These are phyloP conservation scores for Peltaster fructicola DNA, from an alignment of 2,329 filamentous ascomycete species.

Conservation along the genomic window DNA sequence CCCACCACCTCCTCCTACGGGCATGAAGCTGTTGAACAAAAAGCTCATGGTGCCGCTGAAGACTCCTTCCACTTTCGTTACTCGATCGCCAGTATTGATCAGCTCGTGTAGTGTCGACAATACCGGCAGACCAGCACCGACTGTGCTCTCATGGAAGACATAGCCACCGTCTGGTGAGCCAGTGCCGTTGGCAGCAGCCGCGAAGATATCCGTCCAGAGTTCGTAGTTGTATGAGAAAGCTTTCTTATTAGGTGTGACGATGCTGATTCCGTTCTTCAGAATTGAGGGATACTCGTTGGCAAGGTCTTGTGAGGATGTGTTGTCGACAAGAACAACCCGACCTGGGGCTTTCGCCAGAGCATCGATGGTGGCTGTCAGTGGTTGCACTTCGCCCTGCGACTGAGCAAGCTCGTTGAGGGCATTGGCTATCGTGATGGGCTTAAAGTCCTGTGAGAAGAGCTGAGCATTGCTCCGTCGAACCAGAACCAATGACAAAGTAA, in stretches of 20 bases:
- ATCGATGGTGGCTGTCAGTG: slow-evolving; percentile 50
- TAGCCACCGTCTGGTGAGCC: slow-evolving; percentile 40
- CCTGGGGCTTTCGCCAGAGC: slow-evolving; percentile 64
- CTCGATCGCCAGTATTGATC: slow-evolving; percentile 81
- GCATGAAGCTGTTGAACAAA: slow-evolving; percentile 93
- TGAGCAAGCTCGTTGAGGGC: slow-evolving; percentile 44
- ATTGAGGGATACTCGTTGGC: slow-evolving; percentile 70
- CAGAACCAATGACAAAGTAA: slow-evolving; percentile 62
- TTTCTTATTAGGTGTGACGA: slow-evolving; percentile 98
- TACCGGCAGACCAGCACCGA: slow-evolving; percentile 82
- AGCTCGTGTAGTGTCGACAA: slow-evolving; percentile 88
- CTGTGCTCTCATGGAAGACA: slow-evolving; percentile 88
- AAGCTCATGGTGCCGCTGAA: slow-evolving; percentile 98
- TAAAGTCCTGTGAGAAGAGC: slow-evolving; percentile 57
- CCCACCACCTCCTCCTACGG: slow-evolving; percentile 54
- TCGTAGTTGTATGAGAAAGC: slow-evolving; percentile 70
- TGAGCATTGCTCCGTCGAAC: slow-evolving; percentile 74
- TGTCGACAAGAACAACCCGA: slow-evolving; percentile 76
- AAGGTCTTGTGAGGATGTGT: slow-evolving; percentile 79
- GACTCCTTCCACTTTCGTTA: slow-evolving; percentile 86
- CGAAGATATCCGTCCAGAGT: slow-evolving; percentile 78
- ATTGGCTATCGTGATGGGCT: slow-evolving; percentile 43
- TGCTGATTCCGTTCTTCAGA: slow-evolving; percentile 63
- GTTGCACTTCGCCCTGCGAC: slow-evolving; percentile 33
- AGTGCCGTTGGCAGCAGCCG: slow-evolving; percentile 45